Percentiles rank a stretch among this genome's conserved stretches.
These are phyloP conservation scores for Alnus rubra DNA, from an alignment of 306 rosid species.

Conservation along the genomic window DNA sequence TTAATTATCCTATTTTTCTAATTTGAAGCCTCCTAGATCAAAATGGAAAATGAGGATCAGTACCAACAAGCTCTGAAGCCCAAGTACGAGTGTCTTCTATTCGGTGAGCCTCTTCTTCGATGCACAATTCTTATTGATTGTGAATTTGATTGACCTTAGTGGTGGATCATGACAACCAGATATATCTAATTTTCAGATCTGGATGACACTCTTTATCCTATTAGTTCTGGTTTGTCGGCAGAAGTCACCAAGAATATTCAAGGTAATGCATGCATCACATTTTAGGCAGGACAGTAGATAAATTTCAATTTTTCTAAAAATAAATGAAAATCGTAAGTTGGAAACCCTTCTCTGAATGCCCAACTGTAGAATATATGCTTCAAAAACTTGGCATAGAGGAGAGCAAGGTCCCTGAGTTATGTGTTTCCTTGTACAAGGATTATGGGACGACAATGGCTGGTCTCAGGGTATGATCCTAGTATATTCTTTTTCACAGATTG, in stretches of 20 bases:
- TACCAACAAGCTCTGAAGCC: constrained; percentile 42
- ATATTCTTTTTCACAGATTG: constrained; percentile 11
- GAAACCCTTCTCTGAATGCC: background rate
- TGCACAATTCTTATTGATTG: background rate
- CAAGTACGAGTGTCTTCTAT: constrained; percentile 76
- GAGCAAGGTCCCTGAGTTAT: constrained; percentile 53
- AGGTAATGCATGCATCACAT: constrained; percentile 39
- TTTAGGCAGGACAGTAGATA: background rate
- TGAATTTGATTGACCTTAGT: constrained; percentile 10
- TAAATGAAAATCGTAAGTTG: background rate
- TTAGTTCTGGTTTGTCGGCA: constrained; percentile 60
- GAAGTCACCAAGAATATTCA: constrained; percentile 60
- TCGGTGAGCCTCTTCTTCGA: constrained; percentile 46
- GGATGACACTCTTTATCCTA: constrained; percentile 94
- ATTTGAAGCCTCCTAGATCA: constrained; percentile 12
- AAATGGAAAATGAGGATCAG: constrained; percentile 64
- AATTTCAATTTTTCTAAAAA: background rate
- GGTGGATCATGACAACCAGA: background rate
- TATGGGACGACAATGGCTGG: constrained; percentile 97
- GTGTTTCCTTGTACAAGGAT: constrained; percentile 56
- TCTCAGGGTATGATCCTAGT: constrained; percentile 55
- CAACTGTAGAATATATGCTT: constrained; percentile 60
- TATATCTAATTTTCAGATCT: constrained; percentile 57
- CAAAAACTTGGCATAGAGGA: constrained; percentile 70
- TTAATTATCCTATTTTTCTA: background rate